phyloP scores from a whole-genome alignment of 1,284 basidiomycete genomes.

The Entoloma clypeatum region DNA sequence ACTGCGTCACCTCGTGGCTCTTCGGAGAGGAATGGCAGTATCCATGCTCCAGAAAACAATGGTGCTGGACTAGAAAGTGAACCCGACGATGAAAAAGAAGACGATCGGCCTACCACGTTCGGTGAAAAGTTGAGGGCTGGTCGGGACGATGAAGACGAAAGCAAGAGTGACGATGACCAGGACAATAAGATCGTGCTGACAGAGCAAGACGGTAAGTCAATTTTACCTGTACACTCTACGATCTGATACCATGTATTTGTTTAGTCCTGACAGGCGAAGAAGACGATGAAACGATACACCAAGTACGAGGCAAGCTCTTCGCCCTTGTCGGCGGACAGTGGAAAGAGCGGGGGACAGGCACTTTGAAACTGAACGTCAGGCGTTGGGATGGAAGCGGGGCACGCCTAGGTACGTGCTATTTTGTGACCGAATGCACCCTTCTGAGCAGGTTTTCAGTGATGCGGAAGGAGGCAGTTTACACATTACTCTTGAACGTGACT shows the following conservation, averaged over 20 bases:
- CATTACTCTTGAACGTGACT: constrained; percentile 80
- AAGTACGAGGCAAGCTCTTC: constrained; percentile 85
- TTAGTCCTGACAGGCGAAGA: constrained; percentile 89
- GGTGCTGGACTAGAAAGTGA: constrained; percentile 28
- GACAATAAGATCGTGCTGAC: constrained; percentile 46
- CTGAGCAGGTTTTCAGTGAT: constrained; percentile 60
- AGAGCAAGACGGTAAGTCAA: constrained; percentile 66
- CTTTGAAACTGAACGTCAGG: constrained; percentile 78
- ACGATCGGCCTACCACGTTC: constrained; percentile 43
- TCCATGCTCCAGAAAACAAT: constrained; percentile 15
- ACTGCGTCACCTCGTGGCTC: constrained; percentile 39
- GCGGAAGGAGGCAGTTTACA: constrained; percentile 90
- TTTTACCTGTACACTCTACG: constrained; percentile 9
- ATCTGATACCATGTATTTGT: constrained; percentile 8
- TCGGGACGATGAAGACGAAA: constrained; percentile 52
- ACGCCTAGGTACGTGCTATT: constrained; percentile 58
- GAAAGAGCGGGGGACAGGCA: constrained; percentile 88
- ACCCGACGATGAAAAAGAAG: constrained; percentile 39
- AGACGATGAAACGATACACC: constrained; percentile 81
- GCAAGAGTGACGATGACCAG: constrained; percentile 43
- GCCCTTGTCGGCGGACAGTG: constrained; percentile 66
- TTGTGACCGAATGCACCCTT: not conserved
- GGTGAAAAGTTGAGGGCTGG: constrained; percentile 59
- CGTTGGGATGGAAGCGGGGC: constrained; percentile 65
- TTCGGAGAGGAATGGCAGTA: constrained; percentile 34